Conservation (phyloP, 108 stramenopile genomes). For the Chaetoceros tenuissimus region DNA sequence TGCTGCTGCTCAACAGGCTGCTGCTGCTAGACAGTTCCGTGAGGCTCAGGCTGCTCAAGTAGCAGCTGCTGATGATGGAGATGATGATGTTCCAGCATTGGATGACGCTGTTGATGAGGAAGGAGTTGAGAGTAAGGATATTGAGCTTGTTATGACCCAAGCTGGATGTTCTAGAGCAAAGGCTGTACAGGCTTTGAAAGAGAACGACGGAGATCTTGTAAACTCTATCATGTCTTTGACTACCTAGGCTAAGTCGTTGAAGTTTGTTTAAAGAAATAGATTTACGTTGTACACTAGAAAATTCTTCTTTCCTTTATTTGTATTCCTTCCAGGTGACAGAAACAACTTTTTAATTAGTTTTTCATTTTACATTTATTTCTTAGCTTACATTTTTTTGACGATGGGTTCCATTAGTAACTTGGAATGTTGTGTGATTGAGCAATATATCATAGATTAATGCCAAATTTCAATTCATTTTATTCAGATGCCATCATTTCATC, state of each 20-base stretch:
- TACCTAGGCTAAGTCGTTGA: conserved; percentile 53
- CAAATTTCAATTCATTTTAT: too few relatives aligned
- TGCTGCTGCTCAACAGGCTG: conserved; percentile 68
- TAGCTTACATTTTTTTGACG: too few relatives aligned
- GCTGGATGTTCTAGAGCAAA: conserved; percentile 73
- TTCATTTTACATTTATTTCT: too few relatives aligned
- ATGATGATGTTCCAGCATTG: conserved; percentile 15
- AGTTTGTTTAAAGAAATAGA: too few relatives aligned
- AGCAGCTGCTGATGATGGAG: conserved; percentile 27
- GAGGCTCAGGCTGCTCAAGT: conserved; percentile 38
- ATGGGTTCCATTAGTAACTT: too few relatives aligned
- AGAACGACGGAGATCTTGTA: conserved; percentile 93
- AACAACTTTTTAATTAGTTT: too few relatives aligned
- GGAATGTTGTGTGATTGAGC: too few relatives aligned
- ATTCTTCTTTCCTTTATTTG: too few relatives aligned
- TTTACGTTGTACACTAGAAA: not conserved
- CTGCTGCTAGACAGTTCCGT: conserved; percentile 78
- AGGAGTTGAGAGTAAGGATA: conserved; percentile 93
- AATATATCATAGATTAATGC: too few relatives aligned
- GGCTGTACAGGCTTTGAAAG: conserved; percentile 93
- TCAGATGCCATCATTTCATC: conserved; percentile 11
- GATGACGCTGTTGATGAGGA: conserved; percentile 88
- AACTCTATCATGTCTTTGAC: conserved; percentile 98
- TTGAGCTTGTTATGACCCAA: conserved; percentile 94
- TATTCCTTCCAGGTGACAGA: too few relatives aligned